Percentiles rank a stretch among this genome's conserved stretches.
These are phyloP conservation scores for Melanomma pulvis-pyrius DNA, from an alignment of 495 filamentous ascomycete genomes.

Conservation along the genomic window DNA sequence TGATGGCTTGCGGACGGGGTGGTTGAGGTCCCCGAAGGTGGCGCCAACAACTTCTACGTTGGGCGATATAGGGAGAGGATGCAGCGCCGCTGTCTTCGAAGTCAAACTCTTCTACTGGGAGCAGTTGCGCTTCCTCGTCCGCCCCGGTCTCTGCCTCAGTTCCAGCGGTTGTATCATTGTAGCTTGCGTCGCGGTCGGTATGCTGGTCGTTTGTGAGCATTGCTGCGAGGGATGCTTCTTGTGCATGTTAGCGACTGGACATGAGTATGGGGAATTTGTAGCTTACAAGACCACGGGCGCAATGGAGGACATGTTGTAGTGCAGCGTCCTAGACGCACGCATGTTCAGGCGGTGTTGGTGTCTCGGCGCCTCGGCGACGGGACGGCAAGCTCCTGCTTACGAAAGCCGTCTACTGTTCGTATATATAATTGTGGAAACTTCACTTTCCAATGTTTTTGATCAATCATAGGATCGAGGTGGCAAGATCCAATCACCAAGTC, in stretches of 20 bases:
- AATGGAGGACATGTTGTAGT: neutral
- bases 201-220: conserved; percentile 2
- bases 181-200: neutral
- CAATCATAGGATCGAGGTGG: too few relatives aligned
- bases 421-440: too few relatives aligned
- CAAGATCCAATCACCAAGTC: too few relatives aligned
- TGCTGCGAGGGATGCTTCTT: neutral
- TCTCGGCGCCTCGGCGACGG: neutral
- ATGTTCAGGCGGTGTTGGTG: neutral
- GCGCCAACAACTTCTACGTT: neutral
- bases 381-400: neutral
- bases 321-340: neutral
- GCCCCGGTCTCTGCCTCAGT: neutral
- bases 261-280: neutral
- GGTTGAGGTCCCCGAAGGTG: conserved; percentile 7
- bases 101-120: conserved; percentile 13
- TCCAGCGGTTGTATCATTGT: conserved; percentile 2
- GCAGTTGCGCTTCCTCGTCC: conserved; percentile 13
- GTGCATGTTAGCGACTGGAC: neutral
- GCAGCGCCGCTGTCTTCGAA: conserved; percentile 15
- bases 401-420: neutral
- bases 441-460: too few relatives aligned
- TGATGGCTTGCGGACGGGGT: conserved; percentile 4
- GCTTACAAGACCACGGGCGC: neutral
- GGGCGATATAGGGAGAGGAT: neutral